Percentiles rank a stretch among this genome's conserved stretches.
These are phyloP conservation scores for Parasarocladium wereldwijsianum DNA, from an alignment of 2,329 filamentous ascomycete species.

Conservation along the genomic window DNA sequence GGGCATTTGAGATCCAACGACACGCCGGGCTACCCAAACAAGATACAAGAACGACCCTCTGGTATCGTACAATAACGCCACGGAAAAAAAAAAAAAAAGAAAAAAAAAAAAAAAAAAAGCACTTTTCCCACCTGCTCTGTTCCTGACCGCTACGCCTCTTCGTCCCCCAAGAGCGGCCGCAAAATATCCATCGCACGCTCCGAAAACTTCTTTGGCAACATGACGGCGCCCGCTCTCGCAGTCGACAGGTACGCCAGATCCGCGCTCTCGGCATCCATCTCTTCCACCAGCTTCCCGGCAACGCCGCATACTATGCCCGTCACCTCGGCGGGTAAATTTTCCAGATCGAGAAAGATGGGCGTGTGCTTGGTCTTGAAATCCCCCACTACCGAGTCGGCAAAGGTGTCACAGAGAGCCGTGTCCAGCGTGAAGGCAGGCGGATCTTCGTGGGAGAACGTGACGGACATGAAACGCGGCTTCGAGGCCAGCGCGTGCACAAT, in stretches of 20 bases:
- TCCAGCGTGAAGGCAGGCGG: conserved; percentile 62
- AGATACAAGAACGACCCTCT: not conserved
- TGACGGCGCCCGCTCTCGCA: conserved; percentile 75
- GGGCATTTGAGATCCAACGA: no score
- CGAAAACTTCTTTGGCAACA: conserved; percentile 63
- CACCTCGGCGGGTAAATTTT: conserved; percentile 66
- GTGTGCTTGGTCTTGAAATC: conserved; percentile 58
- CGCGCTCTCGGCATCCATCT: conserved; percentile 43
- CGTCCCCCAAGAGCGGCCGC: conserved; percentile 30
- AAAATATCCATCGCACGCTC: conserved; percentile 61
- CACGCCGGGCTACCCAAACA: no score
- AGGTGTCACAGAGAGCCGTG: conserved; percentile 47
- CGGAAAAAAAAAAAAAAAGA: no score
- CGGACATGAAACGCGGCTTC: conserved; percentile 56
- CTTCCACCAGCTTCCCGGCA: conserved; percentile 65
- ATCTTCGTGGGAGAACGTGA: conserved; percentile 59
- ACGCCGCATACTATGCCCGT: conserved; percentile 94
- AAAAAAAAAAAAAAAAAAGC: conserved; percentile 1
- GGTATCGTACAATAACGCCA: not conserved
- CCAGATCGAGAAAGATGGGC: conserved; percentile 79
- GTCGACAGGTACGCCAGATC: conserved; percentile 89
- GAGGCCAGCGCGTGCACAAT: conserved; percentile 45
- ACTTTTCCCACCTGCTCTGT: conserved; percentile 1
- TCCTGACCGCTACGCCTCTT: no score
- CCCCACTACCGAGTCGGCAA: conserved; percentile 62